Conservation (phyloP, 192 early-diverging fungal genomes). For the Neocallimastix lanati region DNA sequence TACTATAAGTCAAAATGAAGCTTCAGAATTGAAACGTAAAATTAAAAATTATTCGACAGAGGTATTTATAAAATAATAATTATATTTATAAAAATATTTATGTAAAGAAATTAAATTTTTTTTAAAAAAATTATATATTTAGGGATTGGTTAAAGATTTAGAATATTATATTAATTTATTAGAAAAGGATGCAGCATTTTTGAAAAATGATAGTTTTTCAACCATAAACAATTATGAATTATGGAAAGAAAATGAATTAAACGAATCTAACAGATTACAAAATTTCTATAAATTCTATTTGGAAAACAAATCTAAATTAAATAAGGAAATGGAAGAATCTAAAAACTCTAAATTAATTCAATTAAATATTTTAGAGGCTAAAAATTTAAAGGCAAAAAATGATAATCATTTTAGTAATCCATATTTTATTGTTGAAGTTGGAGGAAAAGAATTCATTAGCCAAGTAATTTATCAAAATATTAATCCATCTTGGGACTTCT, state of each 20-base stretch:
- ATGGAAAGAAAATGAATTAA: neutral
- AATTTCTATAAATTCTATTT: neutral
- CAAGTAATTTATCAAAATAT: neutral
- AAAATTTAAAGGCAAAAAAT: neutral
- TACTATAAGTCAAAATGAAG: too few species aligned
- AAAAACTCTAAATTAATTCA: neutral
- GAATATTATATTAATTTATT: too few species aligned
- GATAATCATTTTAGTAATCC: neutral
- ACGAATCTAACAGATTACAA: neutral
- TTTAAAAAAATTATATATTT: too few species aligned
- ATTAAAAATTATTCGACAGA: too few species aligned
- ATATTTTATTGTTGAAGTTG: neutral
- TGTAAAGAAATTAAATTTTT: too few species aligned
- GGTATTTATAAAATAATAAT: too few species aligned
- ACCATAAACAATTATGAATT: neutral
- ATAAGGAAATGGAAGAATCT: neutral
- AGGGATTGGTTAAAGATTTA: too few species aligned
- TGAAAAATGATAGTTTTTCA: neutral
- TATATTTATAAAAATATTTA: too few species aligned
- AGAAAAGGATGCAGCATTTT: too few species aligned
- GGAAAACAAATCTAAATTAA: neutral
- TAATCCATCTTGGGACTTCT: neutral
- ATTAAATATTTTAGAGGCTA: neutral
- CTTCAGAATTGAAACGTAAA: too few species aligned
- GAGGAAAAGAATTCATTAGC: neutral